phyloP scores from a whole-genome alignment of 1,284 basidiomycete genomes.

The Gomphus bonarii region DNA sequence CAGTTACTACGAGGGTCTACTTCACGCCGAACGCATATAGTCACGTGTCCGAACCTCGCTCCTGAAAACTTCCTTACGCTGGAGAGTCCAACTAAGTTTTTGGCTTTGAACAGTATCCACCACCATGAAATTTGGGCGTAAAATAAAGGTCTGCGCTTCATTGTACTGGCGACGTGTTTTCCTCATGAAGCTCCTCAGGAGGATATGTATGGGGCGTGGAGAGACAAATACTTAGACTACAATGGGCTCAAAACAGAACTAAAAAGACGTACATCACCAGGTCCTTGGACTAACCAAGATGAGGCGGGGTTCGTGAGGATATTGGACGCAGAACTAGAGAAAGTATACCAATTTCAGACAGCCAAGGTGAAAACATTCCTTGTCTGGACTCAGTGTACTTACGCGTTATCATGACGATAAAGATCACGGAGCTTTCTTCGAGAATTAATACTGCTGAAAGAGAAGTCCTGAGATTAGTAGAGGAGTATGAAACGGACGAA shows the following conservation, averaged over 20 bases:
- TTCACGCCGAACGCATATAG: too few species aligned
- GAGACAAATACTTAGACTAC: slow-evolving; percentile 85
- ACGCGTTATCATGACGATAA: not conserved
- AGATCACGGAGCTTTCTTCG: slow-evolving; percentile 76
- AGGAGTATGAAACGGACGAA: slow-evolving; percentile 43
- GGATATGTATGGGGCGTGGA: slow-evolving; percentile 84
- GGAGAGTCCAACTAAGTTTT: not conserved
- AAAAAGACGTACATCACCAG: slow-evolving; percentile 59
- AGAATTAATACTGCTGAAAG: slow-evolving; percentile 77
- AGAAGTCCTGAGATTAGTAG: slow-evolving; percentile 69
- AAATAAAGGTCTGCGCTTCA: slow-evolving; percentile 61
- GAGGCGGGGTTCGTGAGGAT: slow-evolving; percentile 73
- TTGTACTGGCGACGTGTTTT: slow-evolving; percentile 1
- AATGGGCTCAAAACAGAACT: slow-evolving; percentile 83
- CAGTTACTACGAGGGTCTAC: too few species aligned
- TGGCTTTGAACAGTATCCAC: not conserved
- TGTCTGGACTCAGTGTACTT: not conserved
- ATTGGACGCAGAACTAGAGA: slow-evolving; percentile 86
- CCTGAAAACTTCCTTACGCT: too few species aligned
- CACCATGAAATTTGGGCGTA: slow-evolving; percentile 80
- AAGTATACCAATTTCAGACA: slow-evolving; percentile 94
- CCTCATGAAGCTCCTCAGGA: slow-evolving; percentile 35
- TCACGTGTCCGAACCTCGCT: too few species aligned
- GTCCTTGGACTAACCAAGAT: slow-evolving; percentile 65
- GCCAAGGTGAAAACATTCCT: slow-evolving; percentile 51